phyloP scores from a whole-genome alignment of 169 alveolate species.

The Cyclospora cayetanensis region DNA sequence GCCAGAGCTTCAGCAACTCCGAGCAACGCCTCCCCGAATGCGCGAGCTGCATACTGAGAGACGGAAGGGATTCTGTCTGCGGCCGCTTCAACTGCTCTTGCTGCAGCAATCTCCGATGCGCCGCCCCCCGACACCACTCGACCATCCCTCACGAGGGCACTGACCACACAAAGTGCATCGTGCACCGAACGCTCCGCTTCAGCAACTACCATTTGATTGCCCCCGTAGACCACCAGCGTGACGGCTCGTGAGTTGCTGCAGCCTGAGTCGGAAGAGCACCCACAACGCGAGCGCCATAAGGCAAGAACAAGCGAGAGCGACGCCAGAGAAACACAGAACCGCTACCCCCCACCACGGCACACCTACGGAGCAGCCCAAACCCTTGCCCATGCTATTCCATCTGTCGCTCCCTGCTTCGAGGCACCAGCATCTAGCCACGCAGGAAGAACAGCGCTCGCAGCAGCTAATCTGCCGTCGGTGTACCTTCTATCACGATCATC shows the following conservation, averaged over 20 bases:
- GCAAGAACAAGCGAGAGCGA: neutral
- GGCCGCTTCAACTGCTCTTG: slow-evolving; percentile 91
- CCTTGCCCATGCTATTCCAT: too few relatives aligned
- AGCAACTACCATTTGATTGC: slow-evolving; percentile 96
- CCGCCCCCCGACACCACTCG: slow-evolving; percentile 98
- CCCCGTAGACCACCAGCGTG: slow-evolving; percentile 97
- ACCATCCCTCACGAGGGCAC: slow-evolving; percentile 86
- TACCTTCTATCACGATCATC: slow-evolving; percentile 95
- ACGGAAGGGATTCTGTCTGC: slow-evolving; percentile 92
- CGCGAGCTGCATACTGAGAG: slow-evolving; percentile 98
- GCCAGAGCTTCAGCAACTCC: slow-evolving; percentile 97
- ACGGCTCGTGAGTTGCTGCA: slow-evolving; percentile 94
- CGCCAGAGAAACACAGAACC: neutral
- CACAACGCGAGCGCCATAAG: too few relatives aligned
- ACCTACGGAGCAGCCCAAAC: neutral
- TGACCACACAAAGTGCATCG: slow-evolving; percentile 98
- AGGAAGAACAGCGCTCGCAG: neutral
- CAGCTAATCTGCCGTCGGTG: too few relatives aligned
- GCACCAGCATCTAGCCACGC: too few relatives aligned
- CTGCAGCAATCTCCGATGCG: slow-evolving; percentile 96
- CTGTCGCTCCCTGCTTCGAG: too few relatives aligned
- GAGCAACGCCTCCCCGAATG: slow-evolving; percentile 98
- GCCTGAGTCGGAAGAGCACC: neutral
- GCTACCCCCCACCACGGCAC: neutral
- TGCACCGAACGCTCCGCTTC: slow-evolving; percentile 98